Evolutionary conservation across 352 stramenopile species (phyloP).

Genomic region (Lagenidium sp.): DNA sequence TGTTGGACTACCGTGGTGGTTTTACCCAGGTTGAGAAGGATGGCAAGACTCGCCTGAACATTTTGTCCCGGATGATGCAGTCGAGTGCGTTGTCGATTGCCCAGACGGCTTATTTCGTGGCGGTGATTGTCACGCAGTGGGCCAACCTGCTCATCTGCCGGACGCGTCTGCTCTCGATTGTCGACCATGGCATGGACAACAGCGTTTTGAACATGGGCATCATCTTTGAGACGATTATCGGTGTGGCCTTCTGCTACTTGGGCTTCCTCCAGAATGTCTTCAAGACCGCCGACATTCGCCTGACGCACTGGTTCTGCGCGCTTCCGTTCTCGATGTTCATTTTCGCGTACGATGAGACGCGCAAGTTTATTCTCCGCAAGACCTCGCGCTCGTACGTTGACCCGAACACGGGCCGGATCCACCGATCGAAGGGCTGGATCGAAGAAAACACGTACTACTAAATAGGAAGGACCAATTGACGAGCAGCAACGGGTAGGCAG

Average conservation of each 20-base stretch:
- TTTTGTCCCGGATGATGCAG: conserved; percentile 69
- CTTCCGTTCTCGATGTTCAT: conserved; percentile 81
- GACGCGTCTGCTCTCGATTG: conserved; percentile 77
- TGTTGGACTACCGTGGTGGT: conserved; percentile 28
- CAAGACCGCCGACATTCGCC: conserved; percentile 56
- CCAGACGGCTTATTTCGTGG: conserved; percentile 75
- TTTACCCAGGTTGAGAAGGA: conserved; percentile 24
- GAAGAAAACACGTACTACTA: conserved; percentile 82
- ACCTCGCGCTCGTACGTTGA: conserved; percentile 55
- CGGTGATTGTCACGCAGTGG: conserved; percentile 78
- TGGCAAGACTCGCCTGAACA: conserved; percentile 32
- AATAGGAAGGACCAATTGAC: background rate
- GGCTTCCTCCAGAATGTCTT: conserved; percentile 59
- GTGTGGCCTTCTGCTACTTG: conserved; percentile 66
- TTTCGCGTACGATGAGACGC: conserved; percentile 79
- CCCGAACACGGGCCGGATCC: conserved; percentile 38
- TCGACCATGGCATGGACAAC: conserved; percentile 84
- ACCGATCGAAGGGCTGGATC: conserved; percentile 52
- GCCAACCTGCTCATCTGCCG: conserved; percentile 83
- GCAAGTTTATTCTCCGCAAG: conserved; percentile 80
- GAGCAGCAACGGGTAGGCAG: too few relatives aligned
- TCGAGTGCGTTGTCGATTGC: conserved; percentile 61
- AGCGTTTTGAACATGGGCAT: conserved; percentile 84
- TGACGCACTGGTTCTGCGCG: conserved; percentile 78
- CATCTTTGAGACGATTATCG: conserved; percentile 78